Evolutionary conservation across 164 flowering plant species (phyloP), one percentile per base, ranked within the genome.

Genomic region (Taxillus chinensis): DNA sequence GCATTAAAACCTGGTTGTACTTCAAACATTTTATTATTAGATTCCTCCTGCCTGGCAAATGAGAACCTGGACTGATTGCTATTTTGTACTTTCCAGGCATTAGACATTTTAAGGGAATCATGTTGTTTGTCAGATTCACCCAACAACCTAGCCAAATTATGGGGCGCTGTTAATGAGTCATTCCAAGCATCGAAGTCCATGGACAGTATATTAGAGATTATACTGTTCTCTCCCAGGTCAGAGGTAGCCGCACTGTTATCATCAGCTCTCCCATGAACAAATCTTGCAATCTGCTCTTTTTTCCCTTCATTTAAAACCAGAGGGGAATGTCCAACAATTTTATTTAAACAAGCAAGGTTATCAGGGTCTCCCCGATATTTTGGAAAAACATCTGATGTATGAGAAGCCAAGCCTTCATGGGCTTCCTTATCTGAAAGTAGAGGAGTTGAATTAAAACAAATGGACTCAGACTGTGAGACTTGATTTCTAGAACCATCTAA

Each of bases 141-240:
- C 65, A 83, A 63, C 59, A 83, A 60, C 51, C 77, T 77, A 16
- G 75, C 80, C 62, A 85, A 64, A 69, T 78, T 74, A 59, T 74
- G 81, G 58, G 85, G 83, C 27, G 82, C 82, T 37, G 82, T 64
- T 39, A 81, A 67, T 45, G 88, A 68, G 15, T 79, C 83, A 74
- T 79, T 80, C 88, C 86, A 83, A 5, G 81, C 17, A 49, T 82
- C 82, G 57, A 72, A 75, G 46, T 85, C 87, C 76, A 85, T 38
- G 2, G 89, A 84, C 64, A 84, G 74, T 68, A 86, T 83, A 62
- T 86, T 80, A 48, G 91, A 77, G 50, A 83, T 83, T 59, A 86
- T 86, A 62, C 74, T 79, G 78, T 73, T 81, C 72, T 86, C 91
- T 56, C 85, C 80, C 39, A 55, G 66, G 62, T 81, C 81, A 27